Evolutionary conservation across 2,329 filamentous ascomycete genomes (phyloP).

Genomic region (Lasiodiplodia citricola): DNA sequence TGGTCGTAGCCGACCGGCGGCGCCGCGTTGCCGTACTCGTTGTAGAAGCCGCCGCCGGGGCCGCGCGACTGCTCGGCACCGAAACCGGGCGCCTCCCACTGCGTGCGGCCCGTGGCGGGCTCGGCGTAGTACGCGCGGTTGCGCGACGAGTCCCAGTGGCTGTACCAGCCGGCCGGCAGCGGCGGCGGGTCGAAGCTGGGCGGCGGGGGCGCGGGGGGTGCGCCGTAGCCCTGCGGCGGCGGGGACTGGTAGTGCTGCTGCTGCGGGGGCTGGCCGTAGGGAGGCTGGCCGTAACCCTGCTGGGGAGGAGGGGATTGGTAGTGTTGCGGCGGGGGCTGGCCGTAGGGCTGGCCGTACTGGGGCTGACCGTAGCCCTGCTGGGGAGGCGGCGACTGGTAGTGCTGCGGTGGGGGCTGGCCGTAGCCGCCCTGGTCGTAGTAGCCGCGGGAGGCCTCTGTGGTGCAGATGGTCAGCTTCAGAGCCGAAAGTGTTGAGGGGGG

Average conservation of each 20-base stretch:
- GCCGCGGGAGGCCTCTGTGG: conserved; percentile 22
- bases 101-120: conserved; percentile 63
- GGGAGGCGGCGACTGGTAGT: conserved; percentile 17
- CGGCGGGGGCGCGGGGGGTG: conserved; percentile 37
- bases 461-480: not conserved
- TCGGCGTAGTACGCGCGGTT: conserved; percentile 71
- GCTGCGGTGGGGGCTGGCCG: conserved; percentile 33
- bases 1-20: conserved; percentile 21
- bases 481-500: not conserved
- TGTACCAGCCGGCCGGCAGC: conserved; percentile 62
- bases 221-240: conserved; percentile 29
- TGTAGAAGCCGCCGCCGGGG: conserved; percentile 25
- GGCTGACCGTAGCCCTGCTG: conserved; percentile 34
- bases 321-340: conserved; percentile 36
- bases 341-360: conserved; percentile 32
- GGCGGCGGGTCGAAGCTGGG: conserved; percentile 55
- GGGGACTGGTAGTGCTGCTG: conserved; percentile 27
- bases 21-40: conserved; percentile 25
- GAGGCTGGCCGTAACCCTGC: conserved; percentile 34
- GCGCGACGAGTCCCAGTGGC: conserved; percentile 66
- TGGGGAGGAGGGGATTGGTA: conserved; percentile 22
- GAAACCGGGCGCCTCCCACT: conserved; percentile 65
- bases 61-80: conserved; percentile 36
- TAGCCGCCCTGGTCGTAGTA: conserved; percentile 29
- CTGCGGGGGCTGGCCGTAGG: conserved; percentile 36